Evolutionary conservation across 1,139 yeast species (phyloP).

Genomic region (Candida sanyaensis): DNA sequence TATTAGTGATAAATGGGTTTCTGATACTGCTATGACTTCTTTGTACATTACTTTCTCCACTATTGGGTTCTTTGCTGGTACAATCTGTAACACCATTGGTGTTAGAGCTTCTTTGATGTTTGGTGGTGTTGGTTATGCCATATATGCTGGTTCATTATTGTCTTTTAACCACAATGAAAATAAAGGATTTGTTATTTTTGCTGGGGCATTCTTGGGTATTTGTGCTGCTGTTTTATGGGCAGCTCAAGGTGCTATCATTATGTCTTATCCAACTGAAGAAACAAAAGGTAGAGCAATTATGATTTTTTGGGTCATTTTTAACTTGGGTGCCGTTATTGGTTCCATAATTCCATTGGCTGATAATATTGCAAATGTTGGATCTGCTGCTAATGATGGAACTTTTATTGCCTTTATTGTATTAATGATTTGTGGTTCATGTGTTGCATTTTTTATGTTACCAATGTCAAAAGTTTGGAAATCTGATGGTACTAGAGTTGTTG

Average conservation of each 20-base stretch:
- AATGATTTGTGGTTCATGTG: conserved; percentile 49
- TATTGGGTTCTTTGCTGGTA: conserved; percentile 62
- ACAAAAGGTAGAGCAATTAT: conserved; percentile 56
- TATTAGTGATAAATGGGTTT: conserved; percentile 37
- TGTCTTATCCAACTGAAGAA: conserved; percentile 59
- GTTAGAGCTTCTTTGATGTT: conserved; percentile 47
- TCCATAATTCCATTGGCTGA: conserved; percentile 56
- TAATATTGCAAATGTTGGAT: conserved; percentile 37
- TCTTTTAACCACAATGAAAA: conserved; percentile 50
- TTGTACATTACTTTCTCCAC: conserved; percentile 58
- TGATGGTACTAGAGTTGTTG: conserved; percentile 53
- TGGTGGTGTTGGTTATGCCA: conserved; percentile 59
- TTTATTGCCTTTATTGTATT: conserved; percentile 58
- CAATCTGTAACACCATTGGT: conserved; percentile 57
- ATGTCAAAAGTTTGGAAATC: conserved; percentile 50
- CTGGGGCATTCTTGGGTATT: conserved; percentile 61
- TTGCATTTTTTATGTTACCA: conserved; percentile 53
- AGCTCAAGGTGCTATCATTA: conserved; percentile 59
- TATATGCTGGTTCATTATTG: conserved; percentile 55
- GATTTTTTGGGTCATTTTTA: conserved; percentile 65
- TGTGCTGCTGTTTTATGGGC: conserved; percentile 63
- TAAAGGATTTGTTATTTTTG: conserved; percentile 55
- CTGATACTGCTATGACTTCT: conserved; percentile 57
- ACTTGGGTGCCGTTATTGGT: conserved; percentile 64
- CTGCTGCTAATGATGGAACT: conserved; percentile 53